Evolutionary conservation across 768 basidiomycete species (phyloP), one percentile per base, ranked within the genome.

Genomic region (Suillus discolor): DNA sequence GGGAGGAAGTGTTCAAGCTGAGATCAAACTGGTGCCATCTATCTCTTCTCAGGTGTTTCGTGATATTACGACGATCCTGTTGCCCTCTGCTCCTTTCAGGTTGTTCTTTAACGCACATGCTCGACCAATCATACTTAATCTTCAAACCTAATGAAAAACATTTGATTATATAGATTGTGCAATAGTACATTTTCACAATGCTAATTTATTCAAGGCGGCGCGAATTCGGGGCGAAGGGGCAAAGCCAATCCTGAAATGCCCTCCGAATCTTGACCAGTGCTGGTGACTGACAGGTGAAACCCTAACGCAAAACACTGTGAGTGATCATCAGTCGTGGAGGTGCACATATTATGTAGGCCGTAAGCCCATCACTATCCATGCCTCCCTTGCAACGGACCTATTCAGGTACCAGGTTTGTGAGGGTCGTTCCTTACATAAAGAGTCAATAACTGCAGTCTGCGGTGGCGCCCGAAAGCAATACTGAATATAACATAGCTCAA

Each of bases 1-100:
- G 25, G n/a, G 25, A 23, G 61, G 45, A 42, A 53, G 41, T 54
- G 42, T 61, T 44, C 18, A 34, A 55, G 31, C 42, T 38, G 31
- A 39, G 51, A 42, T 65, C 66, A 61, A 61, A 67, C 63, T 49
- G 60, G 59, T 60, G 39, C 59, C 59, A 60, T 39, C 39, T 60
- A 42, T 28, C 15, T 18, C 18, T 12, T 39, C 39, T 41, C 39
- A 18, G 6, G 16, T 18, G 13, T 28, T 41, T 59, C 18, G 39
- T 41, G 57, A 23, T 6, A n/a, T 60, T 28, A 42, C 11, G n/a
- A 42, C 25, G 18, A 41, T 18, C 18, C 25, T 28, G 25, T 41
- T 28, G 18, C 25, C 4, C 59, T 25, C 41, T 60, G 18, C 39
- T 28, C 16, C 25, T 12, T 60, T 20, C 31, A 31, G 31, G 18